phyloP scores from a whole-genome alignment of 2,329 filamentous ascomycete genomes.

The Talaromyces verruculosus region DNA sequence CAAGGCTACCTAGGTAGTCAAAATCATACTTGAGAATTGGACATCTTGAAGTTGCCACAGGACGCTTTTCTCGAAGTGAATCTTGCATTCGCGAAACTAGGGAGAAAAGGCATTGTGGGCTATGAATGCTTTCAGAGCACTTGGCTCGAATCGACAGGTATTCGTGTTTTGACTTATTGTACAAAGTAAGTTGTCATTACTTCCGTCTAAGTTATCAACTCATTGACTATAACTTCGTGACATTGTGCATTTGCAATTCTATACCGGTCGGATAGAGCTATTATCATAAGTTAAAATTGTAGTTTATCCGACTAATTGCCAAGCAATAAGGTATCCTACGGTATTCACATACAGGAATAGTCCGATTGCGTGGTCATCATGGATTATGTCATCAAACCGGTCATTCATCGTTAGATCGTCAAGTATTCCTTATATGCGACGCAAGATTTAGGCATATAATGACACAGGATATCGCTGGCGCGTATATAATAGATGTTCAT shows the following conservation, averaged over 20 bases:
- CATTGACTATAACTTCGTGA: background rate
- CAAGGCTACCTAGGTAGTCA: background rate
- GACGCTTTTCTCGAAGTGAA: background rate
- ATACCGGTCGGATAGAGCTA: background rate
- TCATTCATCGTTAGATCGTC: background rate
- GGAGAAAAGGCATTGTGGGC: background rate
- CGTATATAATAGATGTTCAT: background rate
- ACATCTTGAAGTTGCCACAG: background rate
- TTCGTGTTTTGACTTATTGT: background rate
- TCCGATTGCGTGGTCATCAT: background rate
- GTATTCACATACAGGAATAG: background rate
- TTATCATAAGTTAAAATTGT: background rate
- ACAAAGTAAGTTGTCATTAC: background rate
- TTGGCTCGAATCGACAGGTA: background rate
- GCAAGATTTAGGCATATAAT: background rate
- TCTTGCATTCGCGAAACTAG: background rate
- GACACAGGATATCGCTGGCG: background rate
- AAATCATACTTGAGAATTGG: background rate
- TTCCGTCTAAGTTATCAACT: background rate
- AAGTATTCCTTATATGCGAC: background rate
- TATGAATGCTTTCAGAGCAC: background rate
- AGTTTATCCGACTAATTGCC: background rate
- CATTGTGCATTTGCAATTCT: background rate
- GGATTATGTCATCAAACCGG: background rate
- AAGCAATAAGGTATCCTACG: background rate